Evolutionary conservation across 371 early-diverging fungal species (phyloP).

Genomic region (Mortierella sp.): DNA sequence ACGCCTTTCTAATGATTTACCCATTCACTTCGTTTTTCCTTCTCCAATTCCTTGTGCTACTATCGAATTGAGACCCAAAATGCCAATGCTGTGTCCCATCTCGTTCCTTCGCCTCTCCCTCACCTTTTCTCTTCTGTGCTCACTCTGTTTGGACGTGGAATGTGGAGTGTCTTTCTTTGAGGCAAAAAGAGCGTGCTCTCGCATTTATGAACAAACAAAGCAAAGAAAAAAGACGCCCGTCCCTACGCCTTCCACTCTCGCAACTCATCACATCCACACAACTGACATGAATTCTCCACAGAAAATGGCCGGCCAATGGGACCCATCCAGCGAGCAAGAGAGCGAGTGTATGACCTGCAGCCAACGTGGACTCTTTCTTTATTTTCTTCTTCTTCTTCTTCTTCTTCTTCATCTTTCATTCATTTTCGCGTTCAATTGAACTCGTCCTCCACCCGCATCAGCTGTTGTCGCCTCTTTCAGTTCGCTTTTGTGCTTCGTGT

Average conservation of each 20-base stretch:
- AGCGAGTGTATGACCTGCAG: background rate
- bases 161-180: constrained; percentile 15
- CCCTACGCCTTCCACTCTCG: background rate
- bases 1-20: background rate
- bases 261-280: background rate
- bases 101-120: background rate
- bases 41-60: background rate
- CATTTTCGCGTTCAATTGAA: background rate
- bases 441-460: background rate
- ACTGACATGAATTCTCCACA: background rate
- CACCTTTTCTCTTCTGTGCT: background rate
- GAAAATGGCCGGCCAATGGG: background rate
- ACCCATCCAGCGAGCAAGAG: constrained; percentile 3
- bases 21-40: background rate
- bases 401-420: no score
- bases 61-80: background rate
- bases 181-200: background rate
- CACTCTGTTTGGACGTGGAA: constrained; percentile 18
- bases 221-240: background rate
- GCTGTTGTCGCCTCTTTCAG: background rate
- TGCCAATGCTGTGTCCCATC: constrained; percentile 7
- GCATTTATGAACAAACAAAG: background rate
- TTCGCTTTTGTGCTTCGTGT: background rate
- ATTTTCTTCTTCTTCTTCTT: background rate
- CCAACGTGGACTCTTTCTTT: background rate